Conservation (phyloP, 495 filamentous ascomycete species). For the Viridothelium virens region DNA sequence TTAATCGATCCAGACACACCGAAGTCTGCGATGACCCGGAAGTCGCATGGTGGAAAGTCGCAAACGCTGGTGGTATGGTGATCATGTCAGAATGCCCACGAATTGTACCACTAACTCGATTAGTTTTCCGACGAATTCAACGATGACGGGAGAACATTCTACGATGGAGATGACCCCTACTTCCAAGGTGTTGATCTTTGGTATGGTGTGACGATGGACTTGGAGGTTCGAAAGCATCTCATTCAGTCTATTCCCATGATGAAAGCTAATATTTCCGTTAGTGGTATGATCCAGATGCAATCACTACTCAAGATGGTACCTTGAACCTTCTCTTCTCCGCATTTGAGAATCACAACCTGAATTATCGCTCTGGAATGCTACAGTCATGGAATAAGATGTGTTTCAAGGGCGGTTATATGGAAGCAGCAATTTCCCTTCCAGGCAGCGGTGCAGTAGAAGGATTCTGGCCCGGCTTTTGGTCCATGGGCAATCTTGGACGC, state of each 20-base stretch:
- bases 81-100: no score
- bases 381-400: slow-evolving; percentile 77
- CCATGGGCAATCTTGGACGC: slow-evolving; percentile 39
- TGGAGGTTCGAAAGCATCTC: slow-evolving; percentile 45
- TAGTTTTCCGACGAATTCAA: slow-evolving; percentile 79
- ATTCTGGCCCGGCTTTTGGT: slow-evolving; percentile 79
- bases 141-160: slow-evolving; percentile 61
- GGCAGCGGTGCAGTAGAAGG: slow-evolving; percentile 60
- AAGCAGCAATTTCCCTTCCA: slow-evolving; percentile 69
- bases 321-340: slow-evolving; percentile 60
- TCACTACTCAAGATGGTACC: slow-evolving; percentile 58
- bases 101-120: not conserved
- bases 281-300: slow-evolving; percentile 78
- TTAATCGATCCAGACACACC: slow-evolving; percentile 71
- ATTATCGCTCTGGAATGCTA: slow-evolving; percentile 73
- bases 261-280: slow-evolving; percentile 20
- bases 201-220: slow-evolving; percentile 71
- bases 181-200: slow-evolving; percentile 66
- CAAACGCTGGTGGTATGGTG: slow-evolving; percentile 56
- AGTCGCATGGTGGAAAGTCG: slow-evolving; percentile 49
- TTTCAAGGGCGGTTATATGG: slow-evolving; percentile 68
- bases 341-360: slow-evolving; percentile 59
- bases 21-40: slow-evolving; percentile 49
- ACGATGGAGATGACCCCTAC: slow-evolving; percentile 64
- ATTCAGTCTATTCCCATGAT: slow-evolving; percentile 1